Conservation (phyloP, 2,329 filamentous ascomycete genomes). For the Purpureocillium lavendulum region DNA sequence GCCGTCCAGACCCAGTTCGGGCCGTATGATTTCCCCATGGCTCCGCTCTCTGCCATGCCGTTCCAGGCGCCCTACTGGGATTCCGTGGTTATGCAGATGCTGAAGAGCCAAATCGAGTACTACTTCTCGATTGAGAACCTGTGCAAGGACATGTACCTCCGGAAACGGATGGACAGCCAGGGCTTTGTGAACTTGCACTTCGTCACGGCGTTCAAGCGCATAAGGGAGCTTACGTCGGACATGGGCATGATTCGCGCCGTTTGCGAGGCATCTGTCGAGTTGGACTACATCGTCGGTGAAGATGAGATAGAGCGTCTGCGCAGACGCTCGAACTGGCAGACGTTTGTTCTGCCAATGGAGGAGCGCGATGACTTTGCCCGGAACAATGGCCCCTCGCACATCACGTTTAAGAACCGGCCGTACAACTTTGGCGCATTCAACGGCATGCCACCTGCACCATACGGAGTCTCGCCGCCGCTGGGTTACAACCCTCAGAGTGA, state of each 20-base stretch:
- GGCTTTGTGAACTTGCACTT: constrained; percentile 79
- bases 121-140: constrained; percentile 97
- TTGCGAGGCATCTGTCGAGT: constrained; percentile 60
- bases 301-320: constrained; percentile 76
- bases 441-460: constrained; percentile 21
- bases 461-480: constrained; percentile 18
- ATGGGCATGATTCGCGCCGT: constrained; percentile 66
- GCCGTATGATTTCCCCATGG: constrained; percentile 30
- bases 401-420: constrained; percentile 26
- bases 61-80: constrained; percentile 40
- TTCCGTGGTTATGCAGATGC: constrained; percentile 35
- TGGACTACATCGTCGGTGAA: constrained; percentile 68
- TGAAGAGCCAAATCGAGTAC: constrained; percentile 63
- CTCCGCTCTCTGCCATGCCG: constrained; percentile 27
- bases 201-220: constrained; percentile 79
- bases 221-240: constrained; percentile 40
- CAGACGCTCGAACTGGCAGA: constrained; percentile 65
- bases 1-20: constrained; percentile 26
- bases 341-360: constrained; percentile 65
- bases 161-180: constrained; percentile 89
- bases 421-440: constrained; percentile 20
- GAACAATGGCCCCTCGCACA: constrained; percentile 53
- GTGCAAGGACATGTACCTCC: constrained; percentile 83
- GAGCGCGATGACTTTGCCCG: constrained; percentile 67
- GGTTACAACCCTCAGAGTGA: constrained; percentile 19